A percentile compares a stretch with the other conserved stretches of the same genome.
Conservation (phyloP, 2,329 filamentous ascomycete genomes). For the Colletotrichum gloeosporioides region DNA sequence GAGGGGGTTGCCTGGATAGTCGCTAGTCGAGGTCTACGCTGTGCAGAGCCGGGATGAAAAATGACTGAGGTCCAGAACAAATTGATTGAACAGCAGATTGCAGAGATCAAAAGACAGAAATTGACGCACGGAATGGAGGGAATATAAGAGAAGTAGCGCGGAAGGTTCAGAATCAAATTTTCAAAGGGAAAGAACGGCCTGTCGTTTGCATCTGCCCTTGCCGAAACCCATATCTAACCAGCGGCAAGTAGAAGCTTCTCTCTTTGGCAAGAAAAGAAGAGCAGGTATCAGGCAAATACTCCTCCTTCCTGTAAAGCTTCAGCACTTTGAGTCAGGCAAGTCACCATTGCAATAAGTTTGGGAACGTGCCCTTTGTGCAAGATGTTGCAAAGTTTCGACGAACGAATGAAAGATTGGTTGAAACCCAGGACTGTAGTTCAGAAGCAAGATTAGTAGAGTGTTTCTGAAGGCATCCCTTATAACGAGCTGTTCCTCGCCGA, state of each 20-base stretch:
- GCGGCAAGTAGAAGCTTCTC: neutral
- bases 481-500: neutral
- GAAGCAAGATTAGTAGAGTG: neutral
- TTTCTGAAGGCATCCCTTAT: neutral
- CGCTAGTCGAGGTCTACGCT: neutral
- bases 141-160: neutral
- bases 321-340: neutral
- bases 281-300: neutral
- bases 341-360: neutral
- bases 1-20: neutral
- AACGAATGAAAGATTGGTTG: neutral
- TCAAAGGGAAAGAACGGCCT: neutral
- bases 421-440: neutral
- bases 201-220: neutral
- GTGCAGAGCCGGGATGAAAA: neutral
- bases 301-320: neutral
- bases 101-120: neutral
- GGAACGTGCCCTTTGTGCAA: neutral
- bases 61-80: neutral
- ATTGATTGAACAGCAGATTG: neutral
- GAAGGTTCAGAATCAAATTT: too few relatives aligned
- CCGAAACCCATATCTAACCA: neutral
- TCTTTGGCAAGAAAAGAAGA: neutral
- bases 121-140: neutral
- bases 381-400: neutral